Evolutionary conservation across 2,329 filamentous ascomycete species (phyloP).

Genomic region (Triangularia setosa): DNA sequence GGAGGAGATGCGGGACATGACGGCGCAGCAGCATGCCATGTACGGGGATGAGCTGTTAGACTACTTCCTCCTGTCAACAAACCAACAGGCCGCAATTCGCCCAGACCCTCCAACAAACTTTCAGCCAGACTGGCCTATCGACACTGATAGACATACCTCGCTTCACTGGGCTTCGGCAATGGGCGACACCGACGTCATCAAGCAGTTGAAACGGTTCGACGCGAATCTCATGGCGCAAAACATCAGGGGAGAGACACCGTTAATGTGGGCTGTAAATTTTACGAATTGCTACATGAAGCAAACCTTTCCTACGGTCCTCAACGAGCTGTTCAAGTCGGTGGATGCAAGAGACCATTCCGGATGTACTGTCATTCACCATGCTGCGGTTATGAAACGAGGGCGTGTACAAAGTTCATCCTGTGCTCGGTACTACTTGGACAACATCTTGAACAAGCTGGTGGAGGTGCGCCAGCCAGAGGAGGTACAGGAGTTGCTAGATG

Average conservation of each 20-base stretch:
- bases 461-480: constrained; percentile 72
- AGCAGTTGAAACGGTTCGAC: constrained; percentile 76
- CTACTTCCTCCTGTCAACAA: constrained; percentile 87
- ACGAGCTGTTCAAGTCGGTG: constrained; percentile 78
- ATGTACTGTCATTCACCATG: constrained; percentile 90
- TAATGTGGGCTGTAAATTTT: constrained; percentile 92
- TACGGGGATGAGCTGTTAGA: constrained; percentile 93
- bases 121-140: constrained; percentile 86
- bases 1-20: constrained; percentile 57
- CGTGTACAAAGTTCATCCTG: constrained; percentile 80
- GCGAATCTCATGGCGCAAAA: constrained; percentile 71
- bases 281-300: constrained; percentile 96
- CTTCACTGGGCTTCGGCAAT: constrained; percentile 97
- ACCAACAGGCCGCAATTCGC: constrained; percentile 66
- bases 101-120: constrained; percentile 83
- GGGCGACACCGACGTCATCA: constrained; percentile 90
- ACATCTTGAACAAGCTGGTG: constrained; percentile 79
- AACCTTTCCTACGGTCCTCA: constrained; percentile 80
- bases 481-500: constrained; percentile 74
- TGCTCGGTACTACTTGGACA: constrained; percentile 89
- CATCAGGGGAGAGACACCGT: constrained; percentile 75
- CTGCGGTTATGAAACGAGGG: constrained; percentile 80
- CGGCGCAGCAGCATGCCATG: constrained; percentile 79
- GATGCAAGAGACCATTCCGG: constrained; percentile 74
- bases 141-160: constrained; percentile 86